Conservation (phyloP, 176 grass and related monocot genomes). For the Eragrostis nindensis region DNA sequence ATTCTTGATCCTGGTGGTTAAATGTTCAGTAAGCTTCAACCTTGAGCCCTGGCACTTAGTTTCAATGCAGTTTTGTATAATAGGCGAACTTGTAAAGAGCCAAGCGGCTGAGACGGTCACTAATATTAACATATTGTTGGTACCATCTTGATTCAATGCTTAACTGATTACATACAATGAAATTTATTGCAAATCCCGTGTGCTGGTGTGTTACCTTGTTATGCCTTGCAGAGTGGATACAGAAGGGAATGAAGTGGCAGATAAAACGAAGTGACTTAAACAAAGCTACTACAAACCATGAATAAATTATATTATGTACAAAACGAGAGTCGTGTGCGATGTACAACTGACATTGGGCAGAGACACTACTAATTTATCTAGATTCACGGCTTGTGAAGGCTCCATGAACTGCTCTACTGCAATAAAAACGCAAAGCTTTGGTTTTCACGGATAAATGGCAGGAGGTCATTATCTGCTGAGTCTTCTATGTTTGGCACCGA, state of each 20-base stretch:
- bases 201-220: neutral
- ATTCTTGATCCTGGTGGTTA: slow-evolving; percentile 3
- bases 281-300: neutral
- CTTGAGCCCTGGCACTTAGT: slow-evolving; percentile 30
- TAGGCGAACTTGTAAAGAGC: slow-evolving; percentile 41
- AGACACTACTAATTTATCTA: neutral
- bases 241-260: neutral
- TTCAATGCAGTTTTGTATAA: slow-evolving; percentile 21
- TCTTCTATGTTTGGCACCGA: slow-evolving; percentile 74
- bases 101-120: slow-evolving; percentile 34
- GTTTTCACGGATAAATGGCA: slow-evolving; percentile 63
- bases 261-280: neutral
- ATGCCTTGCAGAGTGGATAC: neutral
- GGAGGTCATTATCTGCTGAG: slow-evolving; percentile 59
- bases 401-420: slow-evolving; percentile 40
- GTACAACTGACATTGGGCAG: slow-evolving; percentile 1
- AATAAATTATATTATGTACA: slow-evolving; percentile 20
- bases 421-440: slow-evolving; percentile 78
- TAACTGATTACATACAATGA: neutral
- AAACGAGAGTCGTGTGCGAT: slow-evolving; percentile 1
- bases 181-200: neutral
- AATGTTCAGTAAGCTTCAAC: slow-evolving; percentile 14
- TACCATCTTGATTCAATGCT: slow-evolving; percentile 2
- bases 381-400: neutral
- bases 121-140: slow-evolving; percentile 36